Conservation (phyloP, 164 flowering plant genomes). For the Vitis cinerea region DNA sequence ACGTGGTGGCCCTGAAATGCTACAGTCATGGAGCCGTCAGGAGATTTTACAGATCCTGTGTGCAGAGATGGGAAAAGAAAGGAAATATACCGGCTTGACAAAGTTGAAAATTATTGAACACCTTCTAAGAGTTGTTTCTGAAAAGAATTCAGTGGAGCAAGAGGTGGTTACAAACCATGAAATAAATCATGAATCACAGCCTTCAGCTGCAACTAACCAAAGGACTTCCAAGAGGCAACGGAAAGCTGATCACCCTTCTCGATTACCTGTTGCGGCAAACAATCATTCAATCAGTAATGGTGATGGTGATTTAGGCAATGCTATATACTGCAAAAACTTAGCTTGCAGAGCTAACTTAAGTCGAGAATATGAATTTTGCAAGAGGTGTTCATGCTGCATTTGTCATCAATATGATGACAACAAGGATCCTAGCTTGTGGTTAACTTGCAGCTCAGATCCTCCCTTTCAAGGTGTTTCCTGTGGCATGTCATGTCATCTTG, state of each 20-base stretch:
- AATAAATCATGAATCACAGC: slow-evolving; percentile 17
- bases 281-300: slow-evolving; percentile 17
- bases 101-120: slow-evolving; percentile 78
- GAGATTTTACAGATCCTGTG: slow-evolving; percentile 86
- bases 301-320: slow-evolving; percentile 24
- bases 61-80: slow-evolving; percentile 91
- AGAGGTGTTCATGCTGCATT: slow-evolving; percentile 93
- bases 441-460: slow-evolving; percentile 77
- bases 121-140: slow-evolving; percentile 67
- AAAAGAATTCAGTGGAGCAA: slow-evolving; percentile 42
- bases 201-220: slow-evolving; percentile 32
- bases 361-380: slow-evolving; percentile 71
- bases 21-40: slow-evolving; percentile 84
- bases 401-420: slow-evolving; percentile 85
- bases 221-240: slow-evolving; percentile 64
- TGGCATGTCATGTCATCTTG: slow-evolving; percentile 91
- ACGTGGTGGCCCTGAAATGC: slow-evolving; percentile 62
- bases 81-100: slow-evolving; percentile 89
- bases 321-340: slow-evolving; percentile 59
- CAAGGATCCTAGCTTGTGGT: slow-evolving; percentile 98
- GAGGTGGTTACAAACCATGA: slow-evolving; percentile 20
- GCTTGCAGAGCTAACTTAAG: slow-evolving; percentile 78
- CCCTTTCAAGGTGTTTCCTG: slow-evolving; percentile 68
- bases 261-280: slow-evolving; percentile 33
- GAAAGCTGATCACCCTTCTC: slow-evolving; percentile 61